Percentiles rank a stretch among this genome's conserved stretches.
These are phyloP conservation scores for Chalciporus pseudorubinellus DNA, from an alignment of 768 basidiomycete species.

Conservation along the genomic window DNA sequence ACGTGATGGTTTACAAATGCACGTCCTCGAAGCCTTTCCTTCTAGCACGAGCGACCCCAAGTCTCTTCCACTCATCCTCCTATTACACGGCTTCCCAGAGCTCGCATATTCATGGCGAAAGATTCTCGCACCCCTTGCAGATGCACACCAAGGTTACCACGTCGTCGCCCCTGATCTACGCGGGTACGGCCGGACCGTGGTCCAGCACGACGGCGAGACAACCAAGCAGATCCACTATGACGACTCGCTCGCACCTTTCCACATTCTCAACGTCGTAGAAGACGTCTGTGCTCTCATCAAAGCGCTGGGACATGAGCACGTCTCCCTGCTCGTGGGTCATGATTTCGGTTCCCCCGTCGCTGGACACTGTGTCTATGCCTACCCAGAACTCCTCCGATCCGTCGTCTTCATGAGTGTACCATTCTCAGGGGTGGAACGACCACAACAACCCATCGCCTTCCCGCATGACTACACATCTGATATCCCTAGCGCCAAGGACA, in stretches of 20 bases:
- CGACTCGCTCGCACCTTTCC: conserved; percentile 50
- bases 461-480: conserved; percentile 1
- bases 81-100: conserved; percentile 68
- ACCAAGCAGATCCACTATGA: conserved; percentile 35
- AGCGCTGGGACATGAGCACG: conserved; percentile 47
- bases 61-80: conserved; percentile 47
- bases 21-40: conserved; percentile 49
- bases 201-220: conserved; percentile 18
- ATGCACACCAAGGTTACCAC: conserved; percentile 44
- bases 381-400: conserved; percentile 54
- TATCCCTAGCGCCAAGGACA: conserved; percentile 5
- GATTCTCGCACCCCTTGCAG: conserved; percentile 47
- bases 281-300: conserved; percentile 53
- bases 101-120: conserved; percentile 66
- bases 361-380: conserved; percentile 49
- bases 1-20: conserved; percentile 40
- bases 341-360: conserved; percentile 58
- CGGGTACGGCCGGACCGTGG: conserved; percentile 47
- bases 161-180: conserved; percentile 65
- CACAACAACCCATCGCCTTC: conserved; percentile 13
- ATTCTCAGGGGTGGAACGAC: conserved; percentile 45
- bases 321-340: conserved; percentile 55
- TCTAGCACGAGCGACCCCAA: conserved; percentile 12
- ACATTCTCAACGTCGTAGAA: conserved; percentile 47
- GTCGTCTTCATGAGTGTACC: conserved; percentile 62